Evolutionary conservation across 2,329 filamentous ascomycete genomes (phyloP).

Genomic region (Penicillium concentricum): DNA sequence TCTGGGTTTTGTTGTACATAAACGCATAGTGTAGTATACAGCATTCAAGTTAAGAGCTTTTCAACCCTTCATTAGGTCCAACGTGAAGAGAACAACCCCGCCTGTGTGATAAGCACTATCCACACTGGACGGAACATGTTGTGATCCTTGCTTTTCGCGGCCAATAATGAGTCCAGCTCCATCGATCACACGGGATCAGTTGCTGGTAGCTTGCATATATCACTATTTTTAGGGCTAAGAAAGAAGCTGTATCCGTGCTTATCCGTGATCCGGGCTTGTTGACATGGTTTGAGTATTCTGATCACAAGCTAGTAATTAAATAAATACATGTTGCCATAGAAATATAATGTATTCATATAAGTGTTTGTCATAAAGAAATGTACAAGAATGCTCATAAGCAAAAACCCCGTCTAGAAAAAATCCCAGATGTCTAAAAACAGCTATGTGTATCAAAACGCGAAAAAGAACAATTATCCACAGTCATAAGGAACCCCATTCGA

Average conservation of each 20-base stretch:
- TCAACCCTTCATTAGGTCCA: background rate
- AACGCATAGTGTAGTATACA: background rate
- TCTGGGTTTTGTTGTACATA: background rate
- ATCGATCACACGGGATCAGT: slow-evolving; percentile 1
- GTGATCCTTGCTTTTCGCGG: background rate
- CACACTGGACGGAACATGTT: background rate
- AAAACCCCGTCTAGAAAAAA: background rate
- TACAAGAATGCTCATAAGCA: slow-evolving; percentile 5
- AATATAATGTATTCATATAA: background rate
- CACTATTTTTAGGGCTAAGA: background rate
- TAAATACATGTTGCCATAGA: background rate
- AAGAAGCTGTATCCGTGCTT: background rate
- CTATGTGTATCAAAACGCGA: background rate
- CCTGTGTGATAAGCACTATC: background rate
- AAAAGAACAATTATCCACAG: background rate
- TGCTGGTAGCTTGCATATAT: background rate
- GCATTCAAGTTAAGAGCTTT: background rate
- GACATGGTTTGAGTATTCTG: background rate
- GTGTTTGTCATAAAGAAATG: background rate
- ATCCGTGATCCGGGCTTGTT: background rate
- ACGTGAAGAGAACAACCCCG: background rate
- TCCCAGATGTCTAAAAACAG: background rate
- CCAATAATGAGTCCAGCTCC: background rate
- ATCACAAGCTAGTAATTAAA: background rate
- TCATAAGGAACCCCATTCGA: background rate